Evolutionary conservation across 306 rosid genomes (phyloP), one percentile per base, ranked within the genome.

Genomic region (Trifolium repens): DNA sequence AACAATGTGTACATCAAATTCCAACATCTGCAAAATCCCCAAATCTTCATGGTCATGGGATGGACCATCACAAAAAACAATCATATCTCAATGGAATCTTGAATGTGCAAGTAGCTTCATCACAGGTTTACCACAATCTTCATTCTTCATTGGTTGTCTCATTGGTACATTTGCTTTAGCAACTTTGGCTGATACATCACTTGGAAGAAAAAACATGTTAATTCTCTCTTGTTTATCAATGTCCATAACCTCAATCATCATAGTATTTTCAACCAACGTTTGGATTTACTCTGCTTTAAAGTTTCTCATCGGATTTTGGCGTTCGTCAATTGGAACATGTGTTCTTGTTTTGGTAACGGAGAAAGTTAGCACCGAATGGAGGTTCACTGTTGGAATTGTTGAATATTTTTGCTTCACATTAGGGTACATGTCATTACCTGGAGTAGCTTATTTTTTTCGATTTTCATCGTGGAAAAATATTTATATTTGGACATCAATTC

Each of bases 41-140:
- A 69, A 5, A 3, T 67, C 76, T 8, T 68, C 87, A 2, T 81
- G 88, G 88, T 19, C 79, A 5, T 87, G 88, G 88, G 77, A 86
- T 53, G 69, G 43, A 43, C 72, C 69, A 0, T 15, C 79, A 42
- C 46, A 66, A 14, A 57, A 44, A 1, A 78, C 90, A 63, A 74
- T 79, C 69, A 79, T 87, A 73, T 86, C 90, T 4, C 84, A 84
- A 27, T 81, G 79, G 83, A 67, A 34, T 19, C 83, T 87, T 16
- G 63, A 84, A 60, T 87, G 90, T 34, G 67, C 86, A 0, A 40
- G 27, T 61, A 80, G 73, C 9, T 69, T 87, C 61, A 39, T 87
- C 10, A 61, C 76, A 5, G 80, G 67, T 14, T 69, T 84, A 3
- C 80, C 79, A 0, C 73, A 71, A 49, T 85, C 84, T n/a, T 82